Base-by-base conservation (phyloP, 306 rosid species). In the Corylus heterophylla region DNA sequence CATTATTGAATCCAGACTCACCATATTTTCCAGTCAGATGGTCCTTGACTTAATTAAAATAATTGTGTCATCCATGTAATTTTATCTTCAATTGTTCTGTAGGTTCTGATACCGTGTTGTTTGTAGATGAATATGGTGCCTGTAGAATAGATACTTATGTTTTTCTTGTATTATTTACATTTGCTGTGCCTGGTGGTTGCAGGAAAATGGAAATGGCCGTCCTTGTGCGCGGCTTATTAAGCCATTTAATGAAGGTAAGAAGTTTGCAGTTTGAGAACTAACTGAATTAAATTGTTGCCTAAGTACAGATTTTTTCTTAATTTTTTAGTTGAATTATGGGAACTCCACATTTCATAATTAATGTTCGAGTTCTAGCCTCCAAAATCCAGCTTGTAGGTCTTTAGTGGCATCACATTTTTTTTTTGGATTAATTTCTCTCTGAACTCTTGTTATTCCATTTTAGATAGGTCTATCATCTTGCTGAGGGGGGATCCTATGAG, bases 191-290 rank as follows among this genome's bases (percentile, higher is more conserved):
- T 54, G 76, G 81, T 77, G 81, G 69, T 83, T 82, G 77, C 86
- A 88, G 96, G 91, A 68, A 62, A 82, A 48, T 54, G 84, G 76
- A 82, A 62, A 76, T 51, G 74, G 61, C 58, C 62, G 16, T 44
- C 77, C 80, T 56, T 89, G 92, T 89, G 93, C 86, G 74, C 84
- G 76, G 66, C 67, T 94, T 74, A 31, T 87, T 48, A 85, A 86
- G 79, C 92, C 86, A 16, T 68, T 44, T 69, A 80, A 83, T 78
- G 78, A 81, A 84, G 93, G 94, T 94, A 78, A 52, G 69, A 71
- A 71, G 71, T 7, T 45, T 13, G 62, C 50, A 61, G 45, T 54
- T 44, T 45, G 18, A 8, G 54, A 50, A 72, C 12, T 20, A 4
- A 42, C 48, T 68, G 50, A 68, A 42, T 68, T 44, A 68, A 68